phyloP scores from a whole-genome alignment of 108 stramenopile genomes.

The Fragilaria radians region DNA sequence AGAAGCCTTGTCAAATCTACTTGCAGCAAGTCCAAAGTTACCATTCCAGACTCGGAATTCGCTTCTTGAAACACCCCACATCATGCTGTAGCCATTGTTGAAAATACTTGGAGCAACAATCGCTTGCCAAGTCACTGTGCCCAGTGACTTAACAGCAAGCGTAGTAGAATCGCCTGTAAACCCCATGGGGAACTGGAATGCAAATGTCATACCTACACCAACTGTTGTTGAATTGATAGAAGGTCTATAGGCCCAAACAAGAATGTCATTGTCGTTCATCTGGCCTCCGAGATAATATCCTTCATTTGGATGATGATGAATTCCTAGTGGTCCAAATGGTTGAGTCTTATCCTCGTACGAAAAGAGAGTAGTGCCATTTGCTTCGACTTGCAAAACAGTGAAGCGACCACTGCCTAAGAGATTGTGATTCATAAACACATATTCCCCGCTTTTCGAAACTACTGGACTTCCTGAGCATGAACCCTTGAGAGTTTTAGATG shows the following conservation, averaged over 20 bases:
- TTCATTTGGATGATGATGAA: constrained; percentile 28
- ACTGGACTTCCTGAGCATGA: constrained; percentile 26
- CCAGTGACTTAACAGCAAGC: constrained; percentile 9
- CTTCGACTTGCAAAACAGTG: constrained; percentile 13
- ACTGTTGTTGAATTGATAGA: constrained; percentile 5
- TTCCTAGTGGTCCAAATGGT: constrained; percentile 25
- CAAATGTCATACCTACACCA: constrained; percentile 17
- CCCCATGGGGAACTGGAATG: constrained; percentile 29
- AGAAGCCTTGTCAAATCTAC: constrained; percentile 1
- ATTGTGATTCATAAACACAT: constrained; percentile 42
- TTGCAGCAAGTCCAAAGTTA: neutral
- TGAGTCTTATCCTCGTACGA: neutral
- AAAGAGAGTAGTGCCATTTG: constrained; percentile 7
- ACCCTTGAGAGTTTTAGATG: constrained; percentile 24
- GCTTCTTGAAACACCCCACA: constrained; percentile 24
- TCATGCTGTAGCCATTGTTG: constrained; percentile 20
- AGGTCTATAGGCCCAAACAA: constrained; percentile 15
- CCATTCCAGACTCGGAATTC: constrained; percentile 25
- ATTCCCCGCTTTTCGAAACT: constrained; percentile 24
- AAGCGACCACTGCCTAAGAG: constrained; percentile 25
- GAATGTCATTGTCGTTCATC: constrained; percentile 21
- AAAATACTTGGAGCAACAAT: constrained; percentile 23
- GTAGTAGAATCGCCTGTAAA: constrained; percentile 10
- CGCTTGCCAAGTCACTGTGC: constrained; percentile 13
- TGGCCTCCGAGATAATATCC: constrained; percentile 31